These are phyloP conservation scores for Phytophthora foliorum DNA, from an alignment of 352 stramenopile species.

Conservation along the genomic window DNA sequence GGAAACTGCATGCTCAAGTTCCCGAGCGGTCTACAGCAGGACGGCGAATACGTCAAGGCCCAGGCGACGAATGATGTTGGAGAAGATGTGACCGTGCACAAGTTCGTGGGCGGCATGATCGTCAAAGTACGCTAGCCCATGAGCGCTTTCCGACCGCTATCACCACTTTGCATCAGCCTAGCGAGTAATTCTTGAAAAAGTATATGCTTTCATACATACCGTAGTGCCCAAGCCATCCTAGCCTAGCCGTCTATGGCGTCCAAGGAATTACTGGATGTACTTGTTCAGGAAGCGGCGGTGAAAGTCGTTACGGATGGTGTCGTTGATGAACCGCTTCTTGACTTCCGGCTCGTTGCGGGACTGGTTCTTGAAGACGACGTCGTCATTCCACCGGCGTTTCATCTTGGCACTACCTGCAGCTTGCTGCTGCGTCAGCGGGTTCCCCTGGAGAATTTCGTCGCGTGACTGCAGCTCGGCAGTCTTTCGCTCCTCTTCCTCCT, in stretches of 20 bases:
- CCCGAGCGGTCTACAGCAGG: conserved; percentile 84
- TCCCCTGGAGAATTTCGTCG: conserved; percentile 95
- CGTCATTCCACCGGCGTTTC: conserved; percentile 99
- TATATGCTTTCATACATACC: conserved; percentile 28
- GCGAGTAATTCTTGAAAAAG: conserved; percentile 29
- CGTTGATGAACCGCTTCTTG: conserved; percentile 99
- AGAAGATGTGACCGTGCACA: conserved; percentile 65
- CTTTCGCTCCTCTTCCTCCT: conserved; percentile 89
- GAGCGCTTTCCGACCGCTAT: neutral
- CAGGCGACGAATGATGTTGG: conserved; percentile 53
- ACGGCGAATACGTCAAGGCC: conserved; percentile 84
- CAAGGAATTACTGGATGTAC: conserved; percentile 84
- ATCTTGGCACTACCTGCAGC: conserved; percentile 67
- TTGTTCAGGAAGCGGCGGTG: conserved; percentile 99
- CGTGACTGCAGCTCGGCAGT: conserved; percentile 84
- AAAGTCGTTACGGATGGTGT: conserved; percentile 99
- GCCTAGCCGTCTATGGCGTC: neutral
- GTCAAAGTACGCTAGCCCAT: conserved; percentile 70
- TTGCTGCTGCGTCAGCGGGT: conserved; percentile 89
- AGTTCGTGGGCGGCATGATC: conserved; percentile 76
- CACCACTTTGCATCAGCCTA: neutral
- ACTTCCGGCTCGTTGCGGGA: conserved; percentile 95
- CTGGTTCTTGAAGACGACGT: conserved; percentile 99
- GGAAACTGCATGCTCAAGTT: conserved; percentile 92
- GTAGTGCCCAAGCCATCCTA: neutral